Conservation (phyloP, 1,284 basidiomycete species). For the Ganoderma boninense region DNA sequence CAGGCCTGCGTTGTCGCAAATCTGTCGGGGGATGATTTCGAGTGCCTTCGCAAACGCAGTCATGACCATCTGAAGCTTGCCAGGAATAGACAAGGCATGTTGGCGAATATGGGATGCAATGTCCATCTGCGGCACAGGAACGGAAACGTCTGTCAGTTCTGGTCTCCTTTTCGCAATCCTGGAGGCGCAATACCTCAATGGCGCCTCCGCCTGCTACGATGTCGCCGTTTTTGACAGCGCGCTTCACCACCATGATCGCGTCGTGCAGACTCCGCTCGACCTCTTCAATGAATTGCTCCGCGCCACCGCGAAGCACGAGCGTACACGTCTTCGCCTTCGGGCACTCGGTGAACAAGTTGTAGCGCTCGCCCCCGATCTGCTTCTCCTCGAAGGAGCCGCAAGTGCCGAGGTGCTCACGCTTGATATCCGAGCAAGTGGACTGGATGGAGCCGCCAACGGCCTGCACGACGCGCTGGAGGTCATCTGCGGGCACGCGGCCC, state of each 20-base stretch:
- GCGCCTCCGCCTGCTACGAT: slow-evolving; percentile 99
- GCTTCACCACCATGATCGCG: slow-evolving; percentile 99
- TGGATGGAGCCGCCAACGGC: slow-evolving; percentile 96
- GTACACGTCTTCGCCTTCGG: slow-evolving; percentile 98
- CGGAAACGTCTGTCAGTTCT: slow-evolving; percentile 12
- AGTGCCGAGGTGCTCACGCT: slow-evolving; percentile 89
- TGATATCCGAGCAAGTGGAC: slow-evolving; percentile 95
- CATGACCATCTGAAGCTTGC: slow-evolving; percentile 96
- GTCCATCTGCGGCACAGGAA: slow-evolving; percentile 78
- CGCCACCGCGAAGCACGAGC: slow-evolving; percentile 94
- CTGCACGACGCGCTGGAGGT: slow-evolving; percentile 94
- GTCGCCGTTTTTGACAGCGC: slow-evolving; percentile 94
- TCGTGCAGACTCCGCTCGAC: slow-evolving; percentile 98
- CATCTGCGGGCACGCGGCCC: slow-evolving; percentile 91
- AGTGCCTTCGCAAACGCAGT: slow-evolving; percentile 97
- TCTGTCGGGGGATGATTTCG: slow-evolving; percentile 97
- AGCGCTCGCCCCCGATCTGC: slow-evolving; percentile 97
- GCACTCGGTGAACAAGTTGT: slow-evolving; percentile 96
- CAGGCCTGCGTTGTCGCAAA: slow-evolving; percentile 98
- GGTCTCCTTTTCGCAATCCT: slow-evolving; percentile 9
- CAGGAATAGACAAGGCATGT: slow-evolving; percentile 92
- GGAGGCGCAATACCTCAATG: slow-evolving; percentile 74
- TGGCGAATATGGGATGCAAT: slow-evolving; percentile 93
- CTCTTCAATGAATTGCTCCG: slow-evolving; percentile 99
- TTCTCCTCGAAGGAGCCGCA: slow-evolving; percentile 94